Conservation (phyloP, 1,139 yeast species). For the Blastobotrys indianensis region DNA sequence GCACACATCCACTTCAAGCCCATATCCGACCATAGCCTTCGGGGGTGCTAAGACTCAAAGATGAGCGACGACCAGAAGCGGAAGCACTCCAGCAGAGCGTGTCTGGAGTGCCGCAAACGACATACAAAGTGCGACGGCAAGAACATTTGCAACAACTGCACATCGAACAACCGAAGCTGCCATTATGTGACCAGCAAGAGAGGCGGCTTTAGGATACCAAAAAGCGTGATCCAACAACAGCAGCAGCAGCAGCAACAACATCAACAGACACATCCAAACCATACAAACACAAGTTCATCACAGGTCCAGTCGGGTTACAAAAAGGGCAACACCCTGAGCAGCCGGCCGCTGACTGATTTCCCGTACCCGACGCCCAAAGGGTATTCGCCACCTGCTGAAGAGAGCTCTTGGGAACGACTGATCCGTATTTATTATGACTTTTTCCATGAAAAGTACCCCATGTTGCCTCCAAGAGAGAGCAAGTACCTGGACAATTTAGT, state of each 20-base stretch:
- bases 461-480: constrained; percentile 5
- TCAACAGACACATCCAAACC: not conserved
- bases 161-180: constrained; percentile 3
- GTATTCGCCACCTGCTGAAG: constrained; percentile 7
- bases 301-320: too few species aligned
- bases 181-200: constrained; percentile 7
- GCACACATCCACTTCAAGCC: too few species aligned
- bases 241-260: not conserved
- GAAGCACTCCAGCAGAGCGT: constrained; percentile 10
- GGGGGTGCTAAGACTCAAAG: not conserved
- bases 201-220: constrained; percentile 11
- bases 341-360: too few species aligned
- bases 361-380: not conserved
- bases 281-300: too few species aligned
- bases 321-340: too few species aligned
- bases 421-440: constrained; percentile 6
- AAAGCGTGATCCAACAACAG: not conserved
- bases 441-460: constrained; percentile 3
- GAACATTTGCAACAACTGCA: constrained; percentile 6
- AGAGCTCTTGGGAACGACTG: constrained; percentile 5
- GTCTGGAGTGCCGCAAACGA: constrained; percentile 11
- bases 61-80: constrained; percentile 1
- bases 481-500: constrained; percentile 5
- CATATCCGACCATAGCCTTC: too few species aligned
- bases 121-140: constrained; percentile 11